Percentiles rank a stretch among this genome's conserved stretches.
Conservation (phyloP, 768 basidiomycete genomes). For the Rhodotorula babjevae region DNA sequence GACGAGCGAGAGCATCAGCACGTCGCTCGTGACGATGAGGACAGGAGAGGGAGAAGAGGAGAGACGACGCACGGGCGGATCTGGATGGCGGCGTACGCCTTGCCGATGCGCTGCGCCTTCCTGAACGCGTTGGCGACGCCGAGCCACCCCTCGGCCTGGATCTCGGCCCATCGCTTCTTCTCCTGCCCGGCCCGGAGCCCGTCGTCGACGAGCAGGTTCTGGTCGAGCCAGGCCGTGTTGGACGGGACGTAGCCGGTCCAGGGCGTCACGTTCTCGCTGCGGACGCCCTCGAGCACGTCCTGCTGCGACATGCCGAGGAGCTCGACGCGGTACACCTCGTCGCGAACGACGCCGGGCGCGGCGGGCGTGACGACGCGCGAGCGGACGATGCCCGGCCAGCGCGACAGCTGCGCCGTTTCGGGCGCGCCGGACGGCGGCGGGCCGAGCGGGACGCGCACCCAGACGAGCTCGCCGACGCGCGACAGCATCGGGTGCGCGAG, state of each 20-base stretch:
- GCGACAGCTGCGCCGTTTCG: slow-evolving; percentile 15
- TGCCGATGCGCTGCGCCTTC: slow-evolving; percentile 20
- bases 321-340: slow-evolving; percentile 20
- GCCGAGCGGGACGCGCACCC: slow-evolving; percentile 29
- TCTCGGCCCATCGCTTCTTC: slow-evolving; percentile 11
- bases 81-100: slow-evolving; percentile 24
- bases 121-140: slow-evolving; percentile 17
- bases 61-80: slow-evolving; percentile 15
- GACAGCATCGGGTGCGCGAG: not conserved
- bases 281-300: slow-evolving; percentile 6
- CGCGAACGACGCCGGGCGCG: not conserved
- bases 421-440: slow-evolving; percentile 4
- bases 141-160: slow-evolving; percentile 21
- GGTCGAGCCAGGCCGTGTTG: slow-evolving; percentile 6
- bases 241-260: slow-evolving; percentile 20
- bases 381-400: slow-evolving; percentile 35
- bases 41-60: not conserved
- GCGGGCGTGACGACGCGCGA: not conserved
- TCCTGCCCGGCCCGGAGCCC: not conserved
- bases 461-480: slow-evolving; percentile 34
- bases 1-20: too few relatives aligned
- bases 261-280: slow-evolving; percentile 17
- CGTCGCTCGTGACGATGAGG: too few relatives aligned
- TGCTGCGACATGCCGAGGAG: slow-evolving; percentile 10
- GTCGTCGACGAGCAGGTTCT: not conserved